Percentiles rank a stretch among this genome's conserved stretches.
These are phyloP conservation scores for Fusarium piperis DNA, from an alignment of 2,329 filamentous ascomycete genomes.

Conservation along the genomic window DNA sequence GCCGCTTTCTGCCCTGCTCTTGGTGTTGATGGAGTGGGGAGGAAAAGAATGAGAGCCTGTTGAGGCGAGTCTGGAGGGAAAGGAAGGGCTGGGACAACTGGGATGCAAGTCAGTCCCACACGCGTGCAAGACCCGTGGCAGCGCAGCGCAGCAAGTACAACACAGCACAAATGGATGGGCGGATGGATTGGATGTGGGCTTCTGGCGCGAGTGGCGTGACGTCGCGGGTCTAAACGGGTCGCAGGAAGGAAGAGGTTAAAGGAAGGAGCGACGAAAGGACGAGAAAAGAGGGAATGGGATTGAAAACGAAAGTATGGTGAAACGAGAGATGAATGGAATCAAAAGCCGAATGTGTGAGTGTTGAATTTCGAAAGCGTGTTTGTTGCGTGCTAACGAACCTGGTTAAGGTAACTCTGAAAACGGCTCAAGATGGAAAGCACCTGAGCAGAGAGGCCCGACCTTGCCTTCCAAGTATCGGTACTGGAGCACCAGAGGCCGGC, in stretches of 20 bases:
- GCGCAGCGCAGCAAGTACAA: constrained; percentile 21
- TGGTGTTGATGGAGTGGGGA: constrained; percentile 28
- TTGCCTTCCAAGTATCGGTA: background rate
- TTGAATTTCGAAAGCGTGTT: constrained; percentile 12
- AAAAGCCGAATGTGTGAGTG: background rate
- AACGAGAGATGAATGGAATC: background rate
- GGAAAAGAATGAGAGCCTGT: constrained; percentile 28
- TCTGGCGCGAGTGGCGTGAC: constrained; percentile 29
- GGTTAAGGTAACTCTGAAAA: constrained; percentile 16
- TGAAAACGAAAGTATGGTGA: constrained; percentile 2
- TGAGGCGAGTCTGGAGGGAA: constrained; percentile 22
- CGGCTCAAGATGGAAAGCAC: constrained; percentile 15
- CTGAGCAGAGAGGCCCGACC: background rate
- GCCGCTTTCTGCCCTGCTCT: constrained; percentile 22
- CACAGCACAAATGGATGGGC: background rate
- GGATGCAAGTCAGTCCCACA: constrained; percentile 36
- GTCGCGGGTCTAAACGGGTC: constrained; percentile 12
- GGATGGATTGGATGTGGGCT: background rate
- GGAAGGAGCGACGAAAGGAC: constrained; percentile 6
- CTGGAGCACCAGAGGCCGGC: background rate
- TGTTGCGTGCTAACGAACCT: background rate
- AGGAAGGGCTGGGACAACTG: constrained; percentile 21
- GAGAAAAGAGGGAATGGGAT: background rate
- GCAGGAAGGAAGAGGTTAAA: background rate
- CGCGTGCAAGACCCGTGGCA: constrained; percentile 6